These are phyloP conservation scores for Canavalia ensiformis DNA, from an alignment of 306 rosid species.

Conservation along the genomic window DNA sequence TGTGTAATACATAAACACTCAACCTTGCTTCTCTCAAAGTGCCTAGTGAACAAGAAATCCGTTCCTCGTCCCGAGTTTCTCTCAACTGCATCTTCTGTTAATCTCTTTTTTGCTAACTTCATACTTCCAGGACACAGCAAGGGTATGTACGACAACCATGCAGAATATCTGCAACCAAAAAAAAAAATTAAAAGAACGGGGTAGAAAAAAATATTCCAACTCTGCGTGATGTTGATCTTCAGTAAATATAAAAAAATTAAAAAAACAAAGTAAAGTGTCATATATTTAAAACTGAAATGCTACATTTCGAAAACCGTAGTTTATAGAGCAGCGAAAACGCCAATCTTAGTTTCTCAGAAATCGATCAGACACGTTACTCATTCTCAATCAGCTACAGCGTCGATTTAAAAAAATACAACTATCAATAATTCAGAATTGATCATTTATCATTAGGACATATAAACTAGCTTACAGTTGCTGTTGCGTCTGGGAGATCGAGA, in stretches of 20 bases:
- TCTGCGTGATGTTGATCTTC: slow-evolving; percentile 15
- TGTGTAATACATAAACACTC: slow-evolving; percentile 45
- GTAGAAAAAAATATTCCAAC: neutral
- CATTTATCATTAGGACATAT: neutral
- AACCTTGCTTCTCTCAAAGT: slow-evolving; percentile 42
- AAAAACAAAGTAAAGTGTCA: neutral
- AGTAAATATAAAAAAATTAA: neutral
- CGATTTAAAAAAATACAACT: neutral
- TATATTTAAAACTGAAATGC: slow-evolving; percentile 21
- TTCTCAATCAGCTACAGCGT: slow-evolving; percentile 36
- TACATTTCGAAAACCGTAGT: neutral
- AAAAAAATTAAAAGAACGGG: neutral
- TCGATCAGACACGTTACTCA: slow-evolving; percentile 16
- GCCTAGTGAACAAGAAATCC: slow-evolving; percentile 14
- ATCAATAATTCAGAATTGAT: slow-evolving; percentile 33
- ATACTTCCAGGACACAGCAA: slow-evolving; percentile 10
- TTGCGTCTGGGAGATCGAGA: slow-evolving; percentile 54
- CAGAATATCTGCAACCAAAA: slow-evolving; percentile 54
- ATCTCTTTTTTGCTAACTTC: slow-evolving; percentile 17
- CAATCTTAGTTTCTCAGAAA: slow-evolving; percentile 39
- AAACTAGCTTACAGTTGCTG: slow-evolving; percentile 57
- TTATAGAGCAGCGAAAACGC: neutral
- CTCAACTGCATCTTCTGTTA: slow-evolving; percentile 33
- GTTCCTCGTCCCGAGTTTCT: slow-evolving; percentile 35
- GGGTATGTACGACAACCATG: slow-evolving; percentile 6